Conservation (phyloP, 2,329 filamentous ascomycete genomes). For the Chaetomium strumarium region DNA sequence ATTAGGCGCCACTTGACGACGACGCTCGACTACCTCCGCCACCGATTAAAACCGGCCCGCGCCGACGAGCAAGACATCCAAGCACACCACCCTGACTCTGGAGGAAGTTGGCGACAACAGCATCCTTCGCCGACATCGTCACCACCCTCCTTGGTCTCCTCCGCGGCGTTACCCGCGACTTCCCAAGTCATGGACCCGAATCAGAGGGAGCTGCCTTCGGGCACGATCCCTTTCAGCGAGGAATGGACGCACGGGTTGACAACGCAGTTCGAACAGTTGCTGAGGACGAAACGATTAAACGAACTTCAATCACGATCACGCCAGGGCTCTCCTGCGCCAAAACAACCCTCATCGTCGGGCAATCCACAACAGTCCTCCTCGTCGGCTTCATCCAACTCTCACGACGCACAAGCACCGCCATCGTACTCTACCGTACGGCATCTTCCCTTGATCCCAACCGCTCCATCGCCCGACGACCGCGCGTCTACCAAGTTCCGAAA, state of each 20-base stretch:
- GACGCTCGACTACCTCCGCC: background rate
- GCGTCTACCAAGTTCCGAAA: conserved; percentile 71
- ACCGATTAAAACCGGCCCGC: background rate
- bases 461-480: conserved; percentile 60
- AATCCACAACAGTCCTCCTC: conserved; percentile 38
- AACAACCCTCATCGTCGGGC: conserved; percentile 46
- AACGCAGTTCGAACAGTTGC: conserved; percentile 76
- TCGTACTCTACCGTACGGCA: conserved; percentile 46
- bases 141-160: too few relatives aligned
- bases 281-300: conserved; percentile 82
- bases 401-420: conserved; percentile 37
- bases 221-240: conserved; percentile 53
- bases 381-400: conserved; percentile 41
- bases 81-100: background rate
- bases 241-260: conserved; percentile 74
- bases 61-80: background rate
- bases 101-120: conserved; percentile 6
- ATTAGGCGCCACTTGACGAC: conserved; percentile 19
- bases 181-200: conserved; percentile 27
- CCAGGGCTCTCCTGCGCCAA: conserved; percentile 50
- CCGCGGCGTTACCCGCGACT: background rate
- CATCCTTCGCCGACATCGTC: background rate
- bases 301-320: conserved; percentile 63
- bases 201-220: conserved; percentile 20
- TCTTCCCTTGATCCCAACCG: conserved; percentile 58